These are phyloP conservation scores for Davidsoniella virescens DNA, from an alignment of 2,329 filamentous ascomycete genomes.

Conservation along the genomic window DNA sequence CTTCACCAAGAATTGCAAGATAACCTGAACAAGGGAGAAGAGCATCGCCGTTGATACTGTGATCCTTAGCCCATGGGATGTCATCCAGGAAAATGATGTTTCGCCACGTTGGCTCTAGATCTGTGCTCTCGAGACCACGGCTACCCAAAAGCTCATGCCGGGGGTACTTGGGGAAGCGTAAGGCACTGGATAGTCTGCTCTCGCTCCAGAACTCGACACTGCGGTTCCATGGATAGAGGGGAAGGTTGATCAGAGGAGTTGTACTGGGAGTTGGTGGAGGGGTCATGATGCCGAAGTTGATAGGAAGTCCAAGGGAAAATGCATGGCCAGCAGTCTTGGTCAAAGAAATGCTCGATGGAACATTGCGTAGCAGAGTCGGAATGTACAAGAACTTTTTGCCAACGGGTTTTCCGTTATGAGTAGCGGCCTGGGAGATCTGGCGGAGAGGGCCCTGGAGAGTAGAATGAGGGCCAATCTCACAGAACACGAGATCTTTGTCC, in stretches of 20 bases:
- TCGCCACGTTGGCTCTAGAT: constrained; percentile 15
- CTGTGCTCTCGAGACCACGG: constrained; percentile 4
- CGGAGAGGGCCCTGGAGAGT: constrained; percentile 15
- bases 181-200: constrained; percentile 17
- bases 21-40: constrained; percentile 26
- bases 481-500: constrained; percentile 7
- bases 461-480: constrained; percentile 18
- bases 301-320: constrained; percentile 21
- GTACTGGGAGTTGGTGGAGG: constrained; percentile 15
- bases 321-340: constrained; percentile 8
- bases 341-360: constrained; percentile 5
- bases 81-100: constrained; percentile 17
- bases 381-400: constrained; percentile 13
- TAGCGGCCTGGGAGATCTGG: constrained; percentile 13
- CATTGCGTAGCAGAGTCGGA: constrained; percentile 12
- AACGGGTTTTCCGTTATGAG: background rate
- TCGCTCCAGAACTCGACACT: constrained; percentile 23
- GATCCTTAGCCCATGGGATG: constrained; percentile 25
- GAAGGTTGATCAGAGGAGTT: background rate
- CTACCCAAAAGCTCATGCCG: constrained; percentile 26
- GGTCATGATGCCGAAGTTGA: constrained; percentile 19
- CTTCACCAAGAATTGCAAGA: constrained; percentile 18
- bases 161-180: constrained; percentile 18
- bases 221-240: constrained; percentile 14
- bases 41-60: constrained; percentile 18